phyloP scores from a whole-genome alignment of 139 green algal genomes.

The Ettlia oleoabundans region DNA sequence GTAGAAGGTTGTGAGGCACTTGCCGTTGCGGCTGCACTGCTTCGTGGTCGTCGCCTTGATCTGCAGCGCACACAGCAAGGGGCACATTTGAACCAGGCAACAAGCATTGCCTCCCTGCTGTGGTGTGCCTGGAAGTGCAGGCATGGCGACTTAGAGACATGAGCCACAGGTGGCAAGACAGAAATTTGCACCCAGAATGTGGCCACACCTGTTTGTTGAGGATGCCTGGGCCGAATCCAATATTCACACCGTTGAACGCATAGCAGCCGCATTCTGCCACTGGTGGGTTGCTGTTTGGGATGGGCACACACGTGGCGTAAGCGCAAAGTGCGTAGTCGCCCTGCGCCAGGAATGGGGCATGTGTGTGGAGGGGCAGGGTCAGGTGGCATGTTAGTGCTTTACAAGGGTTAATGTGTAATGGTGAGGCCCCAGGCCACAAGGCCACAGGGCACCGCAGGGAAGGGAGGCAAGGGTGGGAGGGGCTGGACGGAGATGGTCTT shows the following conservation, averaged over 20 bases:
- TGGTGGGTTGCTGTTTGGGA: neutral
- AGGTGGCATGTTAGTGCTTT: neutral
- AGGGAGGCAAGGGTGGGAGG: too few species aligned
- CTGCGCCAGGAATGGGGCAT: neutral
- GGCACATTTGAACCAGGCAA: too few species aligned
- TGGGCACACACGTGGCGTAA: neutral
- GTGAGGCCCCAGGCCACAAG: too few species aligned
- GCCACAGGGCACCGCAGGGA: too few species aligned
- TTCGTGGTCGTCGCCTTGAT: neutral
- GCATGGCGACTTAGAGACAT: too few species aligned
- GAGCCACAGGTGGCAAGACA: too few species aligned
- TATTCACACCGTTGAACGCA: neutral
- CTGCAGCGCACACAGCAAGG: too few species aligned
- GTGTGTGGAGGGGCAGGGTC: neutral
- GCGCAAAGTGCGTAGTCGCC: slow-evolving; percentile 12
- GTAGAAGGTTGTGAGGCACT: neutral
- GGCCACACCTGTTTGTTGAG: neutral
- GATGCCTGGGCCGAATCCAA: neutral
- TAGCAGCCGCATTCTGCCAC: slow-evolving; percentile 15
- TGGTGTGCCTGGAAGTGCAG: too few species aligned
- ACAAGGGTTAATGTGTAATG: too few species aligned
- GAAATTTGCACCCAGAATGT: neutral
- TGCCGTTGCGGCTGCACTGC: neutral
- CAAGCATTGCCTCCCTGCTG: too few species aligned
- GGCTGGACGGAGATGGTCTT: neutral